These are phyloP conservation scores for Pugionium cornutum DNA, from an alignment of 345 rosid genomes.

Conservation along the genomic window DNA sequence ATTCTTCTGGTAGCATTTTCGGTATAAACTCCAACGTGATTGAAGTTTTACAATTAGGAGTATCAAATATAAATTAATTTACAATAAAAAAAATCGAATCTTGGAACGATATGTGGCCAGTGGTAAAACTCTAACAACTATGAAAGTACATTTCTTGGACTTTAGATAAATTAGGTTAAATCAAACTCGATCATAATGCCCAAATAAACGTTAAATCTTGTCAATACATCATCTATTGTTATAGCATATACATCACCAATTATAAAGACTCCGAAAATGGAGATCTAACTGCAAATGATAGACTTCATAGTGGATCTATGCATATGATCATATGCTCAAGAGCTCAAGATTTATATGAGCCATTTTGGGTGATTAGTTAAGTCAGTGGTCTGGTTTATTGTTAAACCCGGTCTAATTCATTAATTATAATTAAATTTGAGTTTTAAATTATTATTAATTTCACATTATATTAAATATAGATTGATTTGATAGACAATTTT, in stretches of 20 bases:
- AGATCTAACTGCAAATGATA: not conserved
- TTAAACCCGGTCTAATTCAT: not conserved
- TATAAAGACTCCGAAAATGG: not conserved
- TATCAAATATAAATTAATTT: not conserved
- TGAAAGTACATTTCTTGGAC: not conserved
- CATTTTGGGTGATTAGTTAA: not conserved
- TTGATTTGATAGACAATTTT: not conserved
- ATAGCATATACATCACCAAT: not conserved
- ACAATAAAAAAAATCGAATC: not conserved
- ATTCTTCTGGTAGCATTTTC: slow-evolving; percentile 24
- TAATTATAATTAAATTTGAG: not conserved
- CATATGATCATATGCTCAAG: too few species aligned
- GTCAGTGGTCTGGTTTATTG: too few species aligned
- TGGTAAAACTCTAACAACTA: slow-evolving; percentile 5
- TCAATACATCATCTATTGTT: not conserved
- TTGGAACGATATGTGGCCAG: not conserved
- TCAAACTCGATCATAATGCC: not conserved
- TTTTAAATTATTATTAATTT: not conserved
- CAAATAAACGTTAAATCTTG: not conserved
- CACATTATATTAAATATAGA: not conserved
- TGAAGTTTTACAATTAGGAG: not conserved
- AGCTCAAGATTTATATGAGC: not conserved
- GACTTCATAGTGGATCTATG: not conserved
- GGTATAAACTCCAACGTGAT: slow-evolving; percentile 11
- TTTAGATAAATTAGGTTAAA: not conserved